Evolutionary conservation across 371 early-diverging fungal species (phyloP), one percentile per base, ranked within the genome.

Genomic region (Sporodiniella umbellata): DNA sequence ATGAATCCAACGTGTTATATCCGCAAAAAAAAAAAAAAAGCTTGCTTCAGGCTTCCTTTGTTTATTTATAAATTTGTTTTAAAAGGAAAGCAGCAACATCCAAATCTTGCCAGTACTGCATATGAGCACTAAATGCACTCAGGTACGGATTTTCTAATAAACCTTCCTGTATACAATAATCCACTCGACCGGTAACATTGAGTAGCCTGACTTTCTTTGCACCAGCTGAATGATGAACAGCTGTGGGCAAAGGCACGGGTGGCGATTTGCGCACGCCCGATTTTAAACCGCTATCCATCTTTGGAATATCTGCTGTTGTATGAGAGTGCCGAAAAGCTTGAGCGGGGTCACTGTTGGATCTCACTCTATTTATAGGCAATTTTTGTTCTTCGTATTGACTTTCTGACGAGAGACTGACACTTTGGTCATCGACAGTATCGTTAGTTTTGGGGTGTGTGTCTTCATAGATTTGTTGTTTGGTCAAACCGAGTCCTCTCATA

Each of bases 111-210:
- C 93, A 92, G 58, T 92, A 92, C 21, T 78, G 81, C 72, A 88
- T 80, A 65, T 90, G 91, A 5, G 80, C 86, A 37, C 77, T 83
- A 33, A 92, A 70, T 26, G 89, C 86, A 25, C 79, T 81, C 43
- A 90, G 52, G 51, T 92, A 92, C 7, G 89, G 82, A 48, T 87
- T 87, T 56, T 90, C 91, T 33, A 91, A 66, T 25, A 89, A 60
- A 14, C 88, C 88, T 54, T 89, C 88, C 64, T 90, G 90, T 26
- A 92, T 58, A 45, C 79, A 84, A 65, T 78, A 91, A 58, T 92
- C 93, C 2, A 92, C 74, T 4, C 90, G 74, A 0, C 88, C 89
- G 11, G 79, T 78, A 8, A 70, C 72, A 62, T 91, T 91, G 45
- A 91, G 60, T 33, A 66, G 65, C n/a, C 65, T 66, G 37, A 85